phyloP scores from a whole-genome alignment of 192 early-diverging fungal genomes.

The Dispira simplex region DNA sequence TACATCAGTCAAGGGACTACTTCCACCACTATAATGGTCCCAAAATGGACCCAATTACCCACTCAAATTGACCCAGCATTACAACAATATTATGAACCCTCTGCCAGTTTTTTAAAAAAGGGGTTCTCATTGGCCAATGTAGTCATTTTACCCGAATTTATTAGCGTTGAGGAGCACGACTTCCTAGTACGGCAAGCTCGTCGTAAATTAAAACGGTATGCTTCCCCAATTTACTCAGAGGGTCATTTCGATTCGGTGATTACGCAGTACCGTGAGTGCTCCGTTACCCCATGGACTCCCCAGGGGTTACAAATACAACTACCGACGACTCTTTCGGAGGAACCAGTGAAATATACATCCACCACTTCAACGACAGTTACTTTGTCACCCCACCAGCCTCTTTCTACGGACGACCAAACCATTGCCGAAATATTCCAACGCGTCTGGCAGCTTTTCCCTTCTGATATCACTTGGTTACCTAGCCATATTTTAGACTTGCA shows the following conservation, averaged over 20 bases:
- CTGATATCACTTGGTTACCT: constrained; percentile 41
- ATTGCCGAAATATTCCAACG: constrained; percentile 36
- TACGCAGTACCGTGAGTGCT: constrained; percentile 50
- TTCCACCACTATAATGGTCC: too few species aligned
- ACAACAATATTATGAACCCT: constrained; percentile 1
- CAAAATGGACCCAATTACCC: too few species aligned
- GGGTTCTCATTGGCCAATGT: constrained; percentile 16
- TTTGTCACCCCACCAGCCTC: background rate
- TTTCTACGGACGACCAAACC: constrained; percentile 22
- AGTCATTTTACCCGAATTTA: constrained; percentile 23
- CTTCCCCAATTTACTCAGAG: constrained; percentile 35
- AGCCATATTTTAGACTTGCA: constrained; percentile 71
- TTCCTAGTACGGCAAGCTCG: constrained; percentile 23
- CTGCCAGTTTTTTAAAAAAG: background rate
- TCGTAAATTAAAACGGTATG: constrained; percentile 33
- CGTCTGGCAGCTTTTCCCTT: constrained; percentile 38
- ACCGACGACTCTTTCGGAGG: too few species aligned
- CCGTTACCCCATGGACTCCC: constrained; percentile 46
- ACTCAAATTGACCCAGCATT: too few species aligned
- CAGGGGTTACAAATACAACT: constrained; percentile 12
- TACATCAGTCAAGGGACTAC: too few species aligned
- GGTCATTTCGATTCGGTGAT: constrained; percentile 72
- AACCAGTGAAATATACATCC: background rate
- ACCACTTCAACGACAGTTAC: constrained; percentile 12
- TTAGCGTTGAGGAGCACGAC: constrained; percentile 22